Base-by-base conservation (phyloP, 106 monocot genomes). In the Platanthera guangdongensis region DNA sequence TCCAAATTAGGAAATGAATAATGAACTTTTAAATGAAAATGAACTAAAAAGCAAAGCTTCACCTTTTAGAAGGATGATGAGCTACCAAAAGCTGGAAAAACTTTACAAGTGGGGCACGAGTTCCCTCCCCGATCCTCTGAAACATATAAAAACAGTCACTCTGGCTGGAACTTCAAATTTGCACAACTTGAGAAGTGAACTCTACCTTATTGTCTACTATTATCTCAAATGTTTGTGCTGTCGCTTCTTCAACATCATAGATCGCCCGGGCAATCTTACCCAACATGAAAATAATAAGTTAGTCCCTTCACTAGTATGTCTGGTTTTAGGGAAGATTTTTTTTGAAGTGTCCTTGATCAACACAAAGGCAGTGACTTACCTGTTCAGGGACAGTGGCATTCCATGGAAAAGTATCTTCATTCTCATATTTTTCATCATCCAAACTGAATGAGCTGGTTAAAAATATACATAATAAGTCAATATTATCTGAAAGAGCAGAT, bases 51-150 rank as follows among this genome's bases (percentile, higher is more conserved):
- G 52, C 18, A 50, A 52, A 76, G 47, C 7, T 63, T 51, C 52
- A 99, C 99, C 89, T 94, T 77, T 87, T 91, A 18, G 94, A 99
- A 76, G 99, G 99, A 92, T 99, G 99, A 87, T 92, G 99, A 69
- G 85, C 84, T 53, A 78, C 89, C 70, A 92, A 88, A 85, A 99
- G 90, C 79, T 99, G 99, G 54, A 99, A 83, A 76, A 99, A 99
- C 74, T 84, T 92, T 75, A 94, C 88, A 76, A 99, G 85, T 50
- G 99, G 75, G 2, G 85, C 80, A 62, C 82, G 87, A 74, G 94
- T 94, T 53, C 85, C 85, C 71, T 82, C 21, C 71, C 84, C 94
- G 57, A 99, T 94, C 92, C 88, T 94, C 99, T 99, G 83, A 71
- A 85, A 59, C 75, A 30, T 70, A 52, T 49, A 76, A 0, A 74